Evolutionary conservation across 73 alveolate species (phyloP), one percentile per base, ranked within the genome.

Genomic region (Diophrys appendiculata): DNA sequence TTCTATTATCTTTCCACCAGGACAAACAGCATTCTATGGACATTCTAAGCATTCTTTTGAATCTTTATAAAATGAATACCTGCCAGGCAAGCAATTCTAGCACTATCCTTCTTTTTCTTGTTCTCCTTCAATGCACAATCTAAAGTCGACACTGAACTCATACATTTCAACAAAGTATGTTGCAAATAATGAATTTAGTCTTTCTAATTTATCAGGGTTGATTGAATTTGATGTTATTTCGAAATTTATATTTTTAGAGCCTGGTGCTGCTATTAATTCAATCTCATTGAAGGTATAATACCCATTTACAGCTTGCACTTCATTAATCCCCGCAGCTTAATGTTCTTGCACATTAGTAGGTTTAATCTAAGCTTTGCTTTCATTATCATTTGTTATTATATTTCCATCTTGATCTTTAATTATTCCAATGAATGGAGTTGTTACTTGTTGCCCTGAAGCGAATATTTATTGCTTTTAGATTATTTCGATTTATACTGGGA

Each of bases 11-110:
- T 54, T 31, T 3, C 77, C 85, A 25, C 75, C 75, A 2, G 23
- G 26, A 67, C 75, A 67, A 3, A 5, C 53, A 25, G 75, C 75
- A 18, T 67, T 28, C 53, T 18, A 18, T 3, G 75, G 75, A 29
- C 75, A 67, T 28, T 1, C 24, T 67, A 25, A 5, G 24, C 75
- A 67, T 25, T 67, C 75, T 3, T 26, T 67, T 2, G 23, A 23
- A 25, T 67, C 29, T 29, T 25, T 24, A 31, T 23, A 23, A 25
- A 67, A 28, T 23, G 54, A 29, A 25, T 60, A 60, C 5, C 11
- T 11, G 13, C 30, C 30, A 13, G 5, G 8, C 26, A 3, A 3
- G 29, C 71, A 60, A 2, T 5, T 11, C 11, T 25, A 22, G 29
- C 71, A 60, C n/a, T 8, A 60, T 22, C 29, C 29, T n/a, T 60